phyloP scores from a whole-genome alignment of 768 basidiomycete species.

The Mycena polygramma region DNA sequence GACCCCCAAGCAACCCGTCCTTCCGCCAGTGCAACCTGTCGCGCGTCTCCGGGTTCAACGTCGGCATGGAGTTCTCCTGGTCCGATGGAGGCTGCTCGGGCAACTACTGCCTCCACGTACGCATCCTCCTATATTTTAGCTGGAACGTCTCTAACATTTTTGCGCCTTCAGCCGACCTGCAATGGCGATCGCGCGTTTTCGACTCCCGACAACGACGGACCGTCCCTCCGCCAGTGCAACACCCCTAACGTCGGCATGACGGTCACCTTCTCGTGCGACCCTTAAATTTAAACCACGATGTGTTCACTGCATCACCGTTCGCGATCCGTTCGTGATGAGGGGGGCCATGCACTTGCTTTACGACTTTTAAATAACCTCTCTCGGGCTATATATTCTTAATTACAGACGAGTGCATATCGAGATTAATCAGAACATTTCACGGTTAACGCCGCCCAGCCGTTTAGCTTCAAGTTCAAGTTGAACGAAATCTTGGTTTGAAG shows the following conservation, averaged over 20 bases:
- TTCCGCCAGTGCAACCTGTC: not conserved
- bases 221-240: conserved; percentile 11
- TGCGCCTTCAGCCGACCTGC: not conserved
- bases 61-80: not conserved
- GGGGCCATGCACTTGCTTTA: too few relatives aligned
- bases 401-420: too few relatives aligned
- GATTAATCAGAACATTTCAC: too few relatives aligned
- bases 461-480: too few relatives aligned
- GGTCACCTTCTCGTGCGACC: conserved; percentile 5
- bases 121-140: not conserved
- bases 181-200: conserved; percentile 5
- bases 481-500: too few relatives aligned
- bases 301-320: too few relatives aligned
- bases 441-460: too few relatives aligned
- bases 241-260: conserved; percentile 4
- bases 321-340: too few relatives aligned
- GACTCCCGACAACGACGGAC: conserved; percentile 1
- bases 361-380: too few relatives aligned
- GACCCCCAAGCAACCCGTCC: not conserved
- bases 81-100: not conserved
- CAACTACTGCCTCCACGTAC: conserved; percentile 3
- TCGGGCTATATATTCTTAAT: too few relatives aligned
- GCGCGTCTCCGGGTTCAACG: not conserved
- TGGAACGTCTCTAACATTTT: not conserved
- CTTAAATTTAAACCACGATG: not conserved